Evolutionary conservation across 2,329 filamentous ascomycete genomes (phyloP), one percentile per base, ranked within the genome.

Genomic region (Ophiostoma fasciatum): DNA sequence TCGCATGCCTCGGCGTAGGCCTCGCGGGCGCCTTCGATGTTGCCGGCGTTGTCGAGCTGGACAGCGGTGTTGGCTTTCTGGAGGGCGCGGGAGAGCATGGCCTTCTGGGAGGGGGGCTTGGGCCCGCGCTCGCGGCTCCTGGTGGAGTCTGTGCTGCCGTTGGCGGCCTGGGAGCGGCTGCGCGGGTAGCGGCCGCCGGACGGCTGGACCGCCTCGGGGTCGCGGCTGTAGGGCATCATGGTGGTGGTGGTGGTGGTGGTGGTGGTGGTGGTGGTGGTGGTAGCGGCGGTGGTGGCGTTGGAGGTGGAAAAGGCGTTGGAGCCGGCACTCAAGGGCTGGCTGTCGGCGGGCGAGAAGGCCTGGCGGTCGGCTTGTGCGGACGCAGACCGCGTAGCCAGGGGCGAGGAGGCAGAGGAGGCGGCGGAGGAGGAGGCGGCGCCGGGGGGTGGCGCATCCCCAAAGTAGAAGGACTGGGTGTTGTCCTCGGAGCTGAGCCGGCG

Each of bases 1-100:
- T 78, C 72, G 52, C 90, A 98, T 4, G 92, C 90, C 58, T 98
- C 90, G 10, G 72, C 67, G 53, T 98, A 98, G 12, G 88, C 85
- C 49, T 84, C 74, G 52, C 92, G 78, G 14, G 90, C 90, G 28
- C 83, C 85, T 53, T 88, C 82, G 44, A 90, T 88, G 51, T 96
- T 94, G 50, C 90, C 82, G 12, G 84, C 85, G 68, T 94, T 96
- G 59, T 98, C 90, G 28, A 98, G 71, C 46, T 94, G 71, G 19
- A 98, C 90, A 17, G 90, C 90, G 11, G 83, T 88, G 51, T 98
- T 94, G 33, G 90, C 90, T 59, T 94, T 94, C 53, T 93, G 81
- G 37, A 98, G 63, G 1, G 90, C 90, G 48, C 82, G 82, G n/a
- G 88, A 94, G 25, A 98, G 68, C 87, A 96, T 96, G 10, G 78